These are phyloP conservation scores for Blastobotrys chiropterorum DNA, from an alignment of 805 yeast genomes.

Conservation along the genomic window DNA sequence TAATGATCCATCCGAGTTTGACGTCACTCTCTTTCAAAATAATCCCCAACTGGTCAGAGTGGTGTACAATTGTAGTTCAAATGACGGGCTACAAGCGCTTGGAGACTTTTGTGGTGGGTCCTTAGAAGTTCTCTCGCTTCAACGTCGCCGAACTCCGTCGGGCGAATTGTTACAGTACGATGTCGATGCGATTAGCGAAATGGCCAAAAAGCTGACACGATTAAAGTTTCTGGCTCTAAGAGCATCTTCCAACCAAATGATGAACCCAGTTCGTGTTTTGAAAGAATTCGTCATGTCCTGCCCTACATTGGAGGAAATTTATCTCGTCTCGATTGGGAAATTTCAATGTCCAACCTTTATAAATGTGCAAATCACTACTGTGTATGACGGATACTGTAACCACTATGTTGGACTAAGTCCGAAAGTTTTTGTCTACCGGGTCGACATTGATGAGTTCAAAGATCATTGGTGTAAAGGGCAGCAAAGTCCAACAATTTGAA, in stretches of 20 bases:
- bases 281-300: constrained; percentile 1
- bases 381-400: constrained; percentile 1
- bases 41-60: constrained; percentile 5
- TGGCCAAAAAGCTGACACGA: background rate
- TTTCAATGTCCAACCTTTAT: background rate
- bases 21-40: constrained; percentile 3
- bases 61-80: constrained; percentile 2
- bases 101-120: constrained; percentile 3
- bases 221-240: constrained; percentile 1
- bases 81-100: background rate
- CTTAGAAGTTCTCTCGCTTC: constrained; percentile 5
- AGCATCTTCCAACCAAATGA: background rate
- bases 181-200: background rate
- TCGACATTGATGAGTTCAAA: constrained; percentile 1
- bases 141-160: background rate
- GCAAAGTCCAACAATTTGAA: too few relatives aligned
- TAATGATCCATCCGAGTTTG: background rate
- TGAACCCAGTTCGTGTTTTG: constrained; percentile 3
- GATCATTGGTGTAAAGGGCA: background rate
- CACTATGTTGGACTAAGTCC: background rate
- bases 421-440: background rate
- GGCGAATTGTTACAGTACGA: constrained; percentile 4
- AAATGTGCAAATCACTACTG: background rate
- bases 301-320: background rate
- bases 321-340: background rate